Evolutionary conservation across 208 protist species (phyloP).

Genomic region (Crithidia bombi): DNA sequence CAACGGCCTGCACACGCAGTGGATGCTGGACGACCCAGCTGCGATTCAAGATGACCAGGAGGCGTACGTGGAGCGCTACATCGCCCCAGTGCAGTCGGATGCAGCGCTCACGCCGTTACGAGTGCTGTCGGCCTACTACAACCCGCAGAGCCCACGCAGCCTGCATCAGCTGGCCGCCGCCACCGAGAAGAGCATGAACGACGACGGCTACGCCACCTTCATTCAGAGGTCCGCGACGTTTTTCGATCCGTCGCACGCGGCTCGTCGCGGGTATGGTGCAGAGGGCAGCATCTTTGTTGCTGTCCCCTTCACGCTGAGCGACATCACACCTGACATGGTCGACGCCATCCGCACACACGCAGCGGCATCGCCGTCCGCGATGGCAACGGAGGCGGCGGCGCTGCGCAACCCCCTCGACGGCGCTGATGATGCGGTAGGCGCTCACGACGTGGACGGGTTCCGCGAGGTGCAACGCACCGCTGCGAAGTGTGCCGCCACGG

Average conservation of each 20-base stretch:
- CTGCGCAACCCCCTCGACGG: constrained; percentile 11
- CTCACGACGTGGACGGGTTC: constrained; percentile 15
- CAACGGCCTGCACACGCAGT: background rate
- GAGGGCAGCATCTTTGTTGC: constrained; percentile 52
- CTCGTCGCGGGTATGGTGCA: constrained; percentile 44
- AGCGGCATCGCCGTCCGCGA: background rate
- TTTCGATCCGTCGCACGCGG: constrained; percentile 36
- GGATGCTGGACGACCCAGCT: constrained; percentile 18
- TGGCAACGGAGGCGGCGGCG: background rate
- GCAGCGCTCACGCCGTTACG: constrained; percentile 24
- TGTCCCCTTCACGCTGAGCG: constrained; percentile 25
- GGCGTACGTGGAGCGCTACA: constrained; percentile 27
- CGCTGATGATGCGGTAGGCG: constrained; percentile 1
- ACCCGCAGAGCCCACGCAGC: constrained; percentile 14
- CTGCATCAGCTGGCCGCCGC: constrained; percentile 33
- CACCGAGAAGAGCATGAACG: constrained; percentile 41
- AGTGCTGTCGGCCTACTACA: constrained; percentile 34
- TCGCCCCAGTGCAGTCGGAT: constrained; percentile 12
- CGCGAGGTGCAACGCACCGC: constrained; percentile 24
- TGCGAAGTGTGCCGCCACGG: constrained; percentile 31
- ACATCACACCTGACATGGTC: constrained; percentile 23
- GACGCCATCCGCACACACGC: constrained; percentile 4
- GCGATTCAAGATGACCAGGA: constrained; percentile 26
- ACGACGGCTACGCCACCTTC: constrained; percentile 38
- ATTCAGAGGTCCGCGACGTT: constrained; percentile 35